phyloP scores from a whole-genome alignment of 257 asterid species.

The Salvia rosmarinus region DNA sequence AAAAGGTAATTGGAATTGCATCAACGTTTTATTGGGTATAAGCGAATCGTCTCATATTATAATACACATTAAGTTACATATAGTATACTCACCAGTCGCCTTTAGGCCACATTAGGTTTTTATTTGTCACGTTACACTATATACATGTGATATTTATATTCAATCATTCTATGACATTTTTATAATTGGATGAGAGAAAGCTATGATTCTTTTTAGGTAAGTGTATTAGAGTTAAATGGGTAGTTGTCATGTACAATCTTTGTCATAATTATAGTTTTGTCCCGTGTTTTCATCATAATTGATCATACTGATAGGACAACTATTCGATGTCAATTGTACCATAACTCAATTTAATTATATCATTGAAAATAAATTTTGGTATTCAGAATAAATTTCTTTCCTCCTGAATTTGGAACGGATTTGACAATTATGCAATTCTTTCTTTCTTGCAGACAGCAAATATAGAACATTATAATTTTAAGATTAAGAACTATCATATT shows the following conservation, averaged over 20 bases:
- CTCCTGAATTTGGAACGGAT: too few species aligned
- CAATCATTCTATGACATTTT: background rate
- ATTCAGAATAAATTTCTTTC: background rate
- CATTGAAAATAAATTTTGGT: background rate
- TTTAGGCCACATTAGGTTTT: too few species aligned
- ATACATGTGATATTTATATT: background rate
- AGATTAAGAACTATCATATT: background rate
- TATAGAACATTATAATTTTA: background rate
- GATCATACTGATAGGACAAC: conserved; percentile 5
- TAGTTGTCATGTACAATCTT: conserved; percentile 28
- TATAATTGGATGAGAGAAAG: conserved; percentile 2
- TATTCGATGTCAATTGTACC: background rate
- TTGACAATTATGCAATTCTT: too few species aligned
- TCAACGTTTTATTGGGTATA: too few species aligned
- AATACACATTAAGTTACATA: too few species aligned
- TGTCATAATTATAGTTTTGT: conserved; percentile 23
- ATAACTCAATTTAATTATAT: background rate
- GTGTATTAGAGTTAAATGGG: conserved; percentile 21
- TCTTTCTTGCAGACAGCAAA: too few species aligned
- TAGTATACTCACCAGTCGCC: too few species aligned
- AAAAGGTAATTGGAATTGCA: too few species aligned
- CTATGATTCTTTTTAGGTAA: background rate
- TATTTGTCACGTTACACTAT: too few species aligned
- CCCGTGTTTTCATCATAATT: conserved; percentile 20
- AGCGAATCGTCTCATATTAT: too few species aligned